Base-by-base conservation (phyloP, 768 basidiomycete species). In the Trametes sanguinea region DNA sequence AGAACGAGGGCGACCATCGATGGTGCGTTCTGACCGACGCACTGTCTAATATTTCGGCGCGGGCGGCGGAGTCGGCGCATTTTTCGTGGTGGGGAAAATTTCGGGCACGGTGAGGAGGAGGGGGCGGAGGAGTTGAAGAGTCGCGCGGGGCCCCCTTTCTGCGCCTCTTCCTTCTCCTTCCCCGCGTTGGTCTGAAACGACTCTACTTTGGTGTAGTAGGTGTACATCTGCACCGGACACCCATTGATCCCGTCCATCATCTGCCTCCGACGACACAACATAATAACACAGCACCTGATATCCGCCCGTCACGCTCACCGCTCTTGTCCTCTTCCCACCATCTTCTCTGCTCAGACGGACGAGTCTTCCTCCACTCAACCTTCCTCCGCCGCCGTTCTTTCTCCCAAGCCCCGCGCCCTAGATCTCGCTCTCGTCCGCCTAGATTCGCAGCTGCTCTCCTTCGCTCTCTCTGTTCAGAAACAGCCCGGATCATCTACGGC, bases 401-500 rank as follows among this genome's bases (percentile, higher is more conserved):
- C 22, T 35, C 42, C 50, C 22, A n/a, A 39, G 48, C 40, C 35
- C 40, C 17, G 48, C 42, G 6, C 61, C 40, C 54, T 39, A 33
- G 16, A 29, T 54, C 53, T 42, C 51, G 44, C 50, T 6, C 46
- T 45, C 60, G 33, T 13, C 42, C 22, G 27, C 42, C 51, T 27
- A 14, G 11, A 10, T 51, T 17, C 33, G 6, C 30, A 14, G 14
- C 2, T 17, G 33, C 43, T 10, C 47, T 42, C 27, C 51, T 33
- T 40, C 6, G 35, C 35, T 11, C 35, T 37, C 35, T 30, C 51
- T 22, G 48, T 29, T 57, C 53, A 59, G 57, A 55, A 43, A 39
- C 17, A 8, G 27, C n/a, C 40, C 63, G 63, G 63, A 64, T 64
- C 63, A 64, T 64, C 59, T 33, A 54, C 63, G 63, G 63, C 39